Conservation (phyloP, 805 yeast species). For the Saccharomyces mikatae region DNA sequence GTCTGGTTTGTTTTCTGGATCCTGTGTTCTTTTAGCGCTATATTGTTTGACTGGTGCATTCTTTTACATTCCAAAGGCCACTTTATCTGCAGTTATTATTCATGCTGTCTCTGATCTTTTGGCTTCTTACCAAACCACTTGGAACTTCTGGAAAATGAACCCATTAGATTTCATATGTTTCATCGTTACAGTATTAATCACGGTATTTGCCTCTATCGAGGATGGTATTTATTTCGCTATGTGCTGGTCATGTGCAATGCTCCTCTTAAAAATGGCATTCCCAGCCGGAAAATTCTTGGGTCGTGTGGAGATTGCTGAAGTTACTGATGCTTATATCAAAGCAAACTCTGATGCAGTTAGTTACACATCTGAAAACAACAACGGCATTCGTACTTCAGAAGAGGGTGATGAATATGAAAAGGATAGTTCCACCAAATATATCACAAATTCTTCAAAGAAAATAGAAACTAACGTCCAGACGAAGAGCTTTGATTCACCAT, state of each 20-base stretch:
- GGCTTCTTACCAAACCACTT: constrained; percentile 58
- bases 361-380: neutral
- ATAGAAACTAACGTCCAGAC: neutral
- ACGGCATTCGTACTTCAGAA: constrained; percentile 2
- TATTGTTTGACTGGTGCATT: constrained; percentile 78
- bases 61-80: constrained; percentile 84
- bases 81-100: constrained; percentile 78
- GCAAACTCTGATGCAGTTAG: constrained; percentile 19
- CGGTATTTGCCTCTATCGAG: constrained; percentile 75
- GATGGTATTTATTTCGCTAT: constrained; percentile 87
- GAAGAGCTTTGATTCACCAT: neutral
- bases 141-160: constrained; percentile 59
- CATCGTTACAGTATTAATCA: constrained; percentile 60
- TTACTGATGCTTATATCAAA: constrained; percentile 45
- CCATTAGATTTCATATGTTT: constrained; percentile 74
- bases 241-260: constrained; percentile 68
- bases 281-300: constrained; percentile 83
- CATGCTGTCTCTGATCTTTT: constrained; percentile 87
- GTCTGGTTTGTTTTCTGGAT: constrained; percentile 86
- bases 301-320: constrained; percentile 60
- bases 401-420: constrained; percentile 7
- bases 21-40: constrained; percentile 77
- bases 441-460: neutral
- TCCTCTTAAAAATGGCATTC: constrained; percentile 67
- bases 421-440: constrained; percentile 2